Percentiles rank a stretch among this genome's conserved stretches.
Conservation (phyloP, 129 eudicot genomes). For the Solidago caesia region DNA sequence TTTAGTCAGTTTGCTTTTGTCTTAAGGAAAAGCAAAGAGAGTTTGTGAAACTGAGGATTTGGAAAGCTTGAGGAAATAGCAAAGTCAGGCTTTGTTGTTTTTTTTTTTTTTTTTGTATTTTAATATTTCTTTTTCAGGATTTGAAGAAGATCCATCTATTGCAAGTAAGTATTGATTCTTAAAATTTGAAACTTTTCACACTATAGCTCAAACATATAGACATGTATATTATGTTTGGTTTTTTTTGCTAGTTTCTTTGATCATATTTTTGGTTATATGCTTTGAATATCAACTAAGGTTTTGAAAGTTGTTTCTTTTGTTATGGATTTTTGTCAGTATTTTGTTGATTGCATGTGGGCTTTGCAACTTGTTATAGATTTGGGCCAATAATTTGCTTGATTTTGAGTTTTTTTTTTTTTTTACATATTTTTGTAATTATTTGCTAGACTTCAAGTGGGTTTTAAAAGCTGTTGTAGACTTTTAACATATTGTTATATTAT, state of each 20-base stretch:
- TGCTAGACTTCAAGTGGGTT: slow-evolving; percentile 2
- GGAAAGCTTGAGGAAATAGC: slow-evolving; percentile 32
- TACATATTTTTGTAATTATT: not conserved
- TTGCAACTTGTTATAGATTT: not conserved
- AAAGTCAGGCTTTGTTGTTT: slow-evolving; percentile 31
- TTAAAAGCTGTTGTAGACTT: not conserved
- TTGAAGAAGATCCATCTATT: slow-evolving; percentile 32
- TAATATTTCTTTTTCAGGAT: slow-evolving; percentile 16
- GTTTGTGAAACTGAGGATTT: slow-evolving; percentile 30
- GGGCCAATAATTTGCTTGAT: not conserved
- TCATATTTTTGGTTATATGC: not conserved
- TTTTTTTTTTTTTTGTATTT: not conserved
- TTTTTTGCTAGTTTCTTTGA: slow-evolving; percentile 1
- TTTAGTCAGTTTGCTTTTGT: slow-evolving; percentile 40
- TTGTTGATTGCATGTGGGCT: slow-evolving; percentile 9
- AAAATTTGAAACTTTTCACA: slow-evolving; percentile 14
- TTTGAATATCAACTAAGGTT: slow-evolving; percentile 21
- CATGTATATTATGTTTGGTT: not conserved
- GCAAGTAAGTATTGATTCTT: slow-evolving; percentile 41
- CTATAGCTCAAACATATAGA: not conserved
- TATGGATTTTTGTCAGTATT: not conserved
- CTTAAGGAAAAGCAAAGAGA: slow-evolving; percentile 32
- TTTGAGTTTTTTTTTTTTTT: not conserved
- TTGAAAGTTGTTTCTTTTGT: not conserved
- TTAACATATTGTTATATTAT: not conserved